Percentiles rank a stretch among this genome's conserved stretches.
phyloP scores from a whole-genome alignment of 192 early-diverging fungal genomes.

The Podila verticillata region DNA sequence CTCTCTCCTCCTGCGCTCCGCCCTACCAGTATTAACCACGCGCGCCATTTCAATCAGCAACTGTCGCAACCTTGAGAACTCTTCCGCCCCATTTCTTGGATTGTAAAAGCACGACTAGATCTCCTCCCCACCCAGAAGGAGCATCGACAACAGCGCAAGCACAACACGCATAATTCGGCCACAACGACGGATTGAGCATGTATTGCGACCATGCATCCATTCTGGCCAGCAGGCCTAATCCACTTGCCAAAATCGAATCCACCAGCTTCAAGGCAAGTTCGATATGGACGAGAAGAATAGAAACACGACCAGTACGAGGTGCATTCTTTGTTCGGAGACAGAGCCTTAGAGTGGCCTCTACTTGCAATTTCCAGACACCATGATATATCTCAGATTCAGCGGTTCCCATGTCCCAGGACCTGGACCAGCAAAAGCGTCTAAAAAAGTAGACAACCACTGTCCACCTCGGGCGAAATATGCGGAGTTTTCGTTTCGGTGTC shows the following conservation, averaged over 20 bases:
- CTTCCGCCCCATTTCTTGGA: too few relatives aligned
- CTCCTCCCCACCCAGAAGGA: background rate
- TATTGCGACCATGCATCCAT: slow-evolving; percentile 42
- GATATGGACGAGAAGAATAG: background rate
- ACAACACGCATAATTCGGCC: background rate
- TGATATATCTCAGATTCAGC: too few relatives aligned
- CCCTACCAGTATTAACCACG: background rate
- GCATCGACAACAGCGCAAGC: background rate
- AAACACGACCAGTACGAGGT: background rate
- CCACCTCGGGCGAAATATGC: background rate
- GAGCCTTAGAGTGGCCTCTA: too few relatives aligned
- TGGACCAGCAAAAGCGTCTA: too few relatives aligned
- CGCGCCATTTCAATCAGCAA: background rate
- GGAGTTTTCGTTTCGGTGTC: background rate
- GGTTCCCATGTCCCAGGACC: too few relatives aligned
- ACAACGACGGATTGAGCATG: background rate
- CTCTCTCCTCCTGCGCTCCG: background rate
- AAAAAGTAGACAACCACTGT: too few relatives aligned
- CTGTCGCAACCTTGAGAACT: background rate
- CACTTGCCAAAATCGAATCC: slow-evolving; percentile 47
- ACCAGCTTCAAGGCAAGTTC: slow-evolving; percentile 44
- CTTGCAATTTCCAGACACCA: too few relatives aligned
- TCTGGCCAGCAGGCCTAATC: slow-evolving; percentile 29
- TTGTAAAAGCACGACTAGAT: background rate
- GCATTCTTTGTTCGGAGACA: too few relatives aligned